These are phyloP conservation scores for Crithidia sp. DNA, from an alignment of 208 protist species.

Conservation along the genomic window DNA sequence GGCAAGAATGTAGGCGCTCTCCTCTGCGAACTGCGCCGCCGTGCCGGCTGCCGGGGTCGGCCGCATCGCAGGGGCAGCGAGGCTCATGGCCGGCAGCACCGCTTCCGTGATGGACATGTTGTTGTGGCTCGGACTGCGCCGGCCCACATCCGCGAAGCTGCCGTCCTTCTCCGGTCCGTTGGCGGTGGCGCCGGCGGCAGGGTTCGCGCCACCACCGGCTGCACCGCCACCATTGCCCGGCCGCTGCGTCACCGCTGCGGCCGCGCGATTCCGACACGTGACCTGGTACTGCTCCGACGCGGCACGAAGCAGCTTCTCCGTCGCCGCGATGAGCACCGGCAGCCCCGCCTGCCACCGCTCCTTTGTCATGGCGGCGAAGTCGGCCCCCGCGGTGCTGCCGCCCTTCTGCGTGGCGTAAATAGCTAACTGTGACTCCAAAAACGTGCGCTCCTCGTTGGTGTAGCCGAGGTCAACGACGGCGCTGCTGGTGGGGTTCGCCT, in stretches of 20 bases:
- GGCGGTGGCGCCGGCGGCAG: not conserved
- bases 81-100: not conserved
- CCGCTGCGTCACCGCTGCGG: constrained; percentile 1
- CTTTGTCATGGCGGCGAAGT: constrained; percentile 23
- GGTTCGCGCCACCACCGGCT: not conserved
- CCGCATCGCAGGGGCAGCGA: not conserved
- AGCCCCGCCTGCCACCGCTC: constrained; percentile 31
- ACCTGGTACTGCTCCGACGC: constrained; percentile 47
- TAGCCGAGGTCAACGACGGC: constrained; percentile 22
- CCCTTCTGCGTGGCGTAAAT: constrained; percentile 11
- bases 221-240: not conserved
- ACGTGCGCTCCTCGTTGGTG: constrained; percentile 32
- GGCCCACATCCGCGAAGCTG: constrained; percentile 1
- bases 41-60: constrained; percentile 42
- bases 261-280: constrained; percentile 20
- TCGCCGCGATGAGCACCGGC: constrained; percentile 26
- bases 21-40: constrained; percentile 64
- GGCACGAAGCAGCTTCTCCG: constrained; percentile 34
- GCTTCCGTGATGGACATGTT: constrained; percentile 19
- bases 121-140: not conserved
- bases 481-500: not conserved
- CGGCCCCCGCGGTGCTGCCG: not conserved
- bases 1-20: constrained; percentile 80
- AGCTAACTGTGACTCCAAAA: constrained; percentile 24
- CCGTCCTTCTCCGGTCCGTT: not conserved